Evolutionary conservation across 2,329 filamentous ascomycete species (phyloP).

Genomic region (Alternaria novae-zelandiae): DNA sequence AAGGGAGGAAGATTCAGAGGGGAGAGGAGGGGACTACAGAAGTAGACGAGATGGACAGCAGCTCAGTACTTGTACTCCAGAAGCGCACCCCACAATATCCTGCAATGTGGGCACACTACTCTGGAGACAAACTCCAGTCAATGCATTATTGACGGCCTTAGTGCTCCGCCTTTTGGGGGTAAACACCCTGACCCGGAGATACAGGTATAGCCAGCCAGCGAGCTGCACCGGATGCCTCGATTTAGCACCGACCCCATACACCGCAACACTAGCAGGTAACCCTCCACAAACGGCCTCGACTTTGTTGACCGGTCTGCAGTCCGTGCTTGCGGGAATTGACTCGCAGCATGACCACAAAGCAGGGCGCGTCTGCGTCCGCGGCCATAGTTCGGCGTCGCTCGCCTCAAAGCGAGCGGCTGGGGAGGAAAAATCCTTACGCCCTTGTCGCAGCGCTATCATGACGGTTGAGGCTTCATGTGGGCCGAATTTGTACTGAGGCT

Average conservation of each 20-base stretch:
- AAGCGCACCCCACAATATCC: slow-evolving; percentile 27
- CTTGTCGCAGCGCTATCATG: slow-evolving; percentile 16
- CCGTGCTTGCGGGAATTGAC: slow-evolving; percentile 8
- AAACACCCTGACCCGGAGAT: slow-evolving; percentile 5
- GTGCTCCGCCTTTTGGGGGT: slow-evolving; percentile 18
- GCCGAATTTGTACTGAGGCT: slow-evolving; percentile 6
- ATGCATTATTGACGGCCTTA: slow-evolving; percentile 2
- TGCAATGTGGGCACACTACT: slow-evolving; percentile 17
- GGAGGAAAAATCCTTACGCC: slow-evolving; percentile 14
- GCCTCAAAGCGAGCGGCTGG: slow-evolving; percentile 16
- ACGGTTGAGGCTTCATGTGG: slow-evolving; percentile 16
- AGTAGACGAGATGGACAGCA: slow-evolving; percentile 3
- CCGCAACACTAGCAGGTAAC: not conserved
- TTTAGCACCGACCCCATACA: slow-evolving; percentile 4
- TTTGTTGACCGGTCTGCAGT: slow-evolving; percentile 21
- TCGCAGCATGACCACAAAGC: slow-evolving; percentile 6
- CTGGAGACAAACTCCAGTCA: slow-evolving; percentile 4
- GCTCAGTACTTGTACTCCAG: slow-evolving; percentile 25
- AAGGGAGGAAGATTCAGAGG: slow-evolving; percentile 1
- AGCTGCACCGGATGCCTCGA: not conserved
- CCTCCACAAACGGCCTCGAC: slow-evolving; percentile 9
- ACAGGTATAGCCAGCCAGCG: not conserved
- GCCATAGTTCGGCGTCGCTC: slow-evolving; percentile 16
- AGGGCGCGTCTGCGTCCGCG: slow-evolving; percentile 4
- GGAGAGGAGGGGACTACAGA: slow-evolving; percentile 11